Evolutionary conservation across 164 flowering plant species (phyloP).

Genomic region (Akebia trifoliata): DNA sequence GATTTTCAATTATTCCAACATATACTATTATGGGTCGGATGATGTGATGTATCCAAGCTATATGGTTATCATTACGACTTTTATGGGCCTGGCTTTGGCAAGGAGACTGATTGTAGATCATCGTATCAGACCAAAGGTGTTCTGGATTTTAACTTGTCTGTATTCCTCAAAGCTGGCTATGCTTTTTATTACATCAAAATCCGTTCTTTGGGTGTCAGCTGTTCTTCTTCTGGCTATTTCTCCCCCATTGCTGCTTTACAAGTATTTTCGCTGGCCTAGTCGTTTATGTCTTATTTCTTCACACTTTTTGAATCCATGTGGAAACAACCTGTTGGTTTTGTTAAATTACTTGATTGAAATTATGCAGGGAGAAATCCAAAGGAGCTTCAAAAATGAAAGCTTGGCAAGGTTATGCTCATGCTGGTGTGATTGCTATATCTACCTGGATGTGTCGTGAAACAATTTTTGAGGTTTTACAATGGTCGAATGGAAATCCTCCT

Average conservation of each 20-base stretch:
- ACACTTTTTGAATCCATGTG: not conserved
- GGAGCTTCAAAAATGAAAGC: constrained; percentile 73
- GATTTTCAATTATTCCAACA: constrained; percentile 69
- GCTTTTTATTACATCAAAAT: constrained; percentile 77
- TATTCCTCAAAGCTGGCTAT: constrained; percentile 80
- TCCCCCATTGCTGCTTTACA: constrained; percentile 97
- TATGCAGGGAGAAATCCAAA: constrained; percentile 76
- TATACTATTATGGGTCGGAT: constrained; percentile 81
- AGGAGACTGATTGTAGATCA: constrained; percentile 77
- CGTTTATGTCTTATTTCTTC: not conserved
- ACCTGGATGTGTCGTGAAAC: constrained; percentile 95
- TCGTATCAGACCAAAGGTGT: constrained; percentile 73
- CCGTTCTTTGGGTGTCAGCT: constrained; percentile 81
- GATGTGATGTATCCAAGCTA: constrained; percentile 98
- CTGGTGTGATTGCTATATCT: constrained; percentile 69
- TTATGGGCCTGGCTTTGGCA: constrained; percentile 73
- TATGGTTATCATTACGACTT: constrained; percentile 82
- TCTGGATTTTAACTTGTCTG: constrained; percentile 81
- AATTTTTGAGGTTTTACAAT: constrained; percentile 91
- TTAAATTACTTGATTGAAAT: not conserved
- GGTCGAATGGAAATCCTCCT: constrained; percentile 96
- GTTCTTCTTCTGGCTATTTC: constrained; percentile 79
- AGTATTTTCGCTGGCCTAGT: constrained; percentile 37
- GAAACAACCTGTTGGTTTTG: not conserved
- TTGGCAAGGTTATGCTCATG: constrained; percentile 95